Base-by-base conservation (phyloP, 495 filamentous ascomycete species). In the Xylaria sp. region DNA sequence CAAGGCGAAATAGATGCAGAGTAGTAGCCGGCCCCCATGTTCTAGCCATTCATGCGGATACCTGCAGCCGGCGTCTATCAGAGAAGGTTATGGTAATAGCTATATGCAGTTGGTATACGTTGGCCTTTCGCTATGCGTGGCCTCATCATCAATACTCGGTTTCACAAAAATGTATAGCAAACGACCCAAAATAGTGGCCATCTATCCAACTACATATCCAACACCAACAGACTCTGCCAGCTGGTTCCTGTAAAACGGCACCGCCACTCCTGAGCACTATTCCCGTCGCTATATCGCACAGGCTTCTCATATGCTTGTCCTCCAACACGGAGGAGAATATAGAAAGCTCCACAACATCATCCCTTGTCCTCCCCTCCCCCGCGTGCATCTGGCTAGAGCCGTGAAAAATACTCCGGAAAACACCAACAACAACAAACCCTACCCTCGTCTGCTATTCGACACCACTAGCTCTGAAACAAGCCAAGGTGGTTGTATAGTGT, bases 381-480 rank as follows among this genome's bases (percentile, higher is more conserved):
- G n/a, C 57, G 19, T 37, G 33, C 33, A 40, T 37, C 31, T 15
- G 55, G 31, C 55, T 59, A 8, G 5, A 17, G 21, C 9, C 57
- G n/a, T n/a, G n/a, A 19, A 19, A 3, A 1, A 58, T 1, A 58
- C 29, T 0, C 12, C 33, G 19, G 17, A 62, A 3, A 31, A 17
- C n/a, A 29, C n/a, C 59, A 37, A 5, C 57, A 59, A 40, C 15
- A 37, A n/a, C 33, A 2, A 61, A 43, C 17, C 37, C 12, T 6
- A 29, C 5, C 21, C 9, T 43, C 37, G 37, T 37, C 33, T 14
- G 37, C 19, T 19, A 37, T 14, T 52, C 11, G 44, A 66, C 62
- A 66, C 62, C 62, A 66, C 44, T 19, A 52, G 4, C 29, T 66
- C 31, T 52, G 44, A 66, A 66, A 66, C 44, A 66, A 26, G 41